phyloP scores from a whole-genome alignment of 2,329 filamentous ascomycete species.

The Epichloe festucae region DNA sequence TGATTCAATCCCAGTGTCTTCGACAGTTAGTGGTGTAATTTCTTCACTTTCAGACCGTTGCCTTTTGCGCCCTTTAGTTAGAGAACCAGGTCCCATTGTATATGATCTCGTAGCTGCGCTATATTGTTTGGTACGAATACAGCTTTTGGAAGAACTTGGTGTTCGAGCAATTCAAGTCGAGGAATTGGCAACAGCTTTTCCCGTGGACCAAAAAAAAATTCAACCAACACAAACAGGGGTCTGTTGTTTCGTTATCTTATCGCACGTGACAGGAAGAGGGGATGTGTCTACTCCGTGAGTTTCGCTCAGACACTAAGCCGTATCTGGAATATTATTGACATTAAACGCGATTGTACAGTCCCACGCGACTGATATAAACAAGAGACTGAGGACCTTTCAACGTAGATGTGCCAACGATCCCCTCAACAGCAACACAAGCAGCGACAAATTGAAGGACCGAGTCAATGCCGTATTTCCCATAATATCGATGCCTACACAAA shows the following conservation, averaged over 20 bases:
- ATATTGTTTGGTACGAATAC: background rate
- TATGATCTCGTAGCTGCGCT: background rate
- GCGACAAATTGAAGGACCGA: background rate
- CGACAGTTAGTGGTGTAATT: slow-evolving; percentile 15
- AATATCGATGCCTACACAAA: slow-evolving; percentile 35
- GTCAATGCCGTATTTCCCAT: background rate
- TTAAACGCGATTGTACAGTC: slow-evolving; percentile 8
- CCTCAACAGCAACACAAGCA: background rate
- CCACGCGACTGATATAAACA: slow-evolving; percentile 17
- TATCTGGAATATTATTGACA: slow-evolving; percentile 22
- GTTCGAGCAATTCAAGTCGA: background rate
- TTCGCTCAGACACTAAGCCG: slow-evolving; percentile 13
- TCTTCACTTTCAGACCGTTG: slow-evolving; percentile 21
- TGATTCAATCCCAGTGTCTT: slow-evolving; percentile 19
- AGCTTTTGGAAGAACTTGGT: background rate
- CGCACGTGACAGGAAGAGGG: slow-evolving; percentile 20
- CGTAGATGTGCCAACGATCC: background rate
- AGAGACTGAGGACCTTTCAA: slow-evolving; percentile 1
- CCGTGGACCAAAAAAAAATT: background rate
- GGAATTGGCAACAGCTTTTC: background rate
- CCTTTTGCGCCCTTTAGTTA: slow-evolving; percentile 22
- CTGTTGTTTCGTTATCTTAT: slow-evolving; percentile 14
- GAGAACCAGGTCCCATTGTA: background rate
- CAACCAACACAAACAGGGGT: background rate
- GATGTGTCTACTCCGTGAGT: background rate